Percentiles rank a stretch among this genome's conserved stretches.
Evolutionary conservation across 495 filamentous ascomycete species (phyloP).

Genomic region (Xylaria sp.): DNA sequence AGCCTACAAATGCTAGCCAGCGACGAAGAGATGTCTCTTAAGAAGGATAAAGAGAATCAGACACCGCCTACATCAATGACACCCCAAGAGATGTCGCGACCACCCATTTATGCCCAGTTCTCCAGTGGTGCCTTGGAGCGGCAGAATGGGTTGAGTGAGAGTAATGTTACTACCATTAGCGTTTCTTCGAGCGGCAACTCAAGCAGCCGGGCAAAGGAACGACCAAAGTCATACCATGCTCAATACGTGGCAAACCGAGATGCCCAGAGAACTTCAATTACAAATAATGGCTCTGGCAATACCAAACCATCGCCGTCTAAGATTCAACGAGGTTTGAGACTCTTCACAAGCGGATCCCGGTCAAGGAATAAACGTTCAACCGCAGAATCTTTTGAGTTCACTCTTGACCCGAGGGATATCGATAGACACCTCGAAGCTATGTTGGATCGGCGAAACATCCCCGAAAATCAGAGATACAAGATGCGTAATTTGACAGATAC

Average conservation of each 20-base stretch:
- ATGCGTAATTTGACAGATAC: constrained; percentile 88
- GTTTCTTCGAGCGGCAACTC: constrained; percentile 27
- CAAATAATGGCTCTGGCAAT: constrained; percentile 41
- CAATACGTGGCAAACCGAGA: constrained; percentile 46
- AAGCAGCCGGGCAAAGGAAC: constrained; percentile 30
- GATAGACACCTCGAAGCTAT: constrained; percentile 69
- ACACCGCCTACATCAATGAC: constrained; percentile 56
- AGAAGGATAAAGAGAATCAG: constrained; percentile 82
- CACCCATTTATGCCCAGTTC: constrained; percentile 83
- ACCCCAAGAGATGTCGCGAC: constrained; percentile 56
- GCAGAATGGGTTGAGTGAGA: constrained; percentile 29
- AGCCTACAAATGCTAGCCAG: constrained; percentile 51
- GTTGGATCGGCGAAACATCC: constrained; percentile 86
- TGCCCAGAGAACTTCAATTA: constrained; percentile 49
- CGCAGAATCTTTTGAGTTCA: constrained; percentile 35
- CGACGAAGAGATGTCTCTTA: constrained; percentile 45
- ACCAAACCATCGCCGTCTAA: constrained; percentile 45
- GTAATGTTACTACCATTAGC: constrained; percentile 16
- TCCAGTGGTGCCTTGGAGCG: constrained; percentile 46
- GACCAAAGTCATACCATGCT: constrained; percentile 41
- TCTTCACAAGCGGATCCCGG: constrained; percentile 55
- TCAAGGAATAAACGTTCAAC: constrained; percentile 37
- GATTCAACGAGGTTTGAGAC: constrained; percentile 35
- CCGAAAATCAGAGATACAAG: constrained; percentile 88
- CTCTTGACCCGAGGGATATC: constrained; percentile 55